phyloP scores from a whole-genome alignment of 2,329 filamentous ascomycete species.

The Botryotinia calthae region DNA sequence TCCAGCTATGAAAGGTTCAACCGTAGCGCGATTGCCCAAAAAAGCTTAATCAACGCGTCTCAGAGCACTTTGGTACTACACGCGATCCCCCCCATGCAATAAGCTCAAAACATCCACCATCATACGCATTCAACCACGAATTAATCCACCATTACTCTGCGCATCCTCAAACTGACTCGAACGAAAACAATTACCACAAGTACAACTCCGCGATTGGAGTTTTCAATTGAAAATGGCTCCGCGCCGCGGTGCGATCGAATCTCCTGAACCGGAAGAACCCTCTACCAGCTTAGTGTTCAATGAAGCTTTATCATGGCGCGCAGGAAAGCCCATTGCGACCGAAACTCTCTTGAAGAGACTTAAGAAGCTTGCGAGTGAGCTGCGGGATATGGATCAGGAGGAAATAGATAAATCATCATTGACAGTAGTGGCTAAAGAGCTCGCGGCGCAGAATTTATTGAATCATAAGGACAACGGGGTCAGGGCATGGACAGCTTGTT shows the following conservation, averaged over 20 bases:
- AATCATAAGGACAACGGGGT: slow-evolving; percentile 93
- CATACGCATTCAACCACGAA: slow-evolving; percentile 3
- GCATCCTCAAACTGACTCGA: neutral
- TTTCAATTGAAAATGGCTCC: slow-evolving; percentile 35
- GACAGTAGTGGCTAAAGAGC: slow-evolving; percentile 76
- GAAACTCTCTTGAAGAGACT: slow-evolving; percentile 79
- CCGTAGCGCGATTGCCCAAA: slow-evolving; percentile 1
- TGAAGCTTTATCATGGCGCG: slow-evolving; percentile 84
- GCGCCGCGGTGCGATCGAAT: slow-evolving; percentile 38
- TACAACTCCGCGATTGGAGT: slow-evolving; percentile 14
- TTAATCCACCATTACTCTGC: neutral
- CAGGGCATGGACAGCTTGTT: slow-evolving; percentile 82
- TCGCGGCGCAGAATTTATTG: slow-evolving; percentile 77
- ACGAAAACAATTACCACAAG: neutral
- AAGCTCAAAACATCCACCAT: slow-evolving; percentile 12
- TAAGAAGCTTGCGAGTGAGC: slow-evolving; percentile 76
- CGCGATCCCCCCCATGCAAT: slow-evolving; percentile 17
- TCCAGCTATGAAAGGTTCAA: neutral
- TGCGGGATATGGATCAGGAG: slow-evolving; percentile 84
- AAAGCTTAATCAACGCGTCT: slow-evolving; percentile 16
- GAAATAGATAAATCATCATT: slow-evolving; percentile 81
- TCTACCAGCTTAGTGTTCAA: slow-evolving; percentile 68
- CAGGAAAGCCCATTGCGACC: slow-evolving; percentile 83
- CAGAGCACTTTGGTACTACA: slow-evolving; percentile 10
- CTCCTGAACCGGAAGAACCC: slow-evolving; percentile 35